These are phyloP conservation scores for Pochonia chlamydosporia DNA, from an alignment of 2,329 filamentous ascomycete genomes.

Conservation along the genomic window DNA sequence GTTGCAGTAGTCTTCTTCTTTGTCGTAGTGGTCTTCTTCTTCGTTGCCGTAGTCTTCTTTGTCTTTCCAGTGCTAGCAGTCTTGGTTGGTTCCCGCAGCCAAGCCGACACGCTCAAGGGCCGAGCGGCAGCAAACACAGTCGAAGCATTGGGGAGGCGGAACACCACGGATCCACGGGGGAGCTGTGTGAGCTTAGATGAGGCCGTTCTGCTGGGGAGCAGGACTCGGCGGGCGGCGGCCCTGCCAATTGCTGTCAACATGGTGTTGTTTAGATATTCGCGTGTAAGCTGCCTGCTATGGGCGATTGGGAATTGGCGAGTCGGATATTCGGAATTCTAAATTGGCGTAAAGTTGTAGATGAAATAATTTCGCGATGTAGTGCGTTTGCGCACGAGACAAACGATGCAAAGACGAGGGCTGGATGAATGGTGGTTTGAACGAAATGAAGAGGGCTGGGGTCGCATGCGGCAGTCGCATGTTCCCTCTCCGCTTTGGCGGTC, in stretches of 20 bases:
- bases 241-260: constrained; percentile 39
- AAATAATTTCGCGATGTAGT: neutral
- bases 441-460: constrained; percentile 11
- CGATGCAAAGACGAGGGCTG: neutral
- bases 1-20: constrained; percentile 39
- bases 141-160: constrained; percentile 4
- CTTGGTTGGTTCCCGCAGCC: constrained; percentile 19
- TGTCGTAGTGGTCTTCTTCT: constrained; percentile 17
- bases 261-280: constrained; percentile 11
- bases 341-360: neutral
- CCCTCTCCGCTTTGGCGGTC: neutral
- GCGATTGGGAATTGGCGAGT: neutral
- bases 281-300: neutral
- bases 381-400: neutral
- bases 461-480: constrained; percentile 4
- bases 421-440: constrained; percentile 9
- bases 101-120: constrained; percentile 22
- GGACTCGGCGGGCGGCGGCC: constrained; percentile 29
- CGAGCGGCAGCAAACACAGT: constrained; percentile 12
- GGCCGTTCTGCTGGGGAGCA: constrained; percentile 12
- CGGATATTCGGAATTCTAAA: neutral
- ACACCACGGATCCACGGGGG: neutral
- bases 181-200: constrained; percentile 16
- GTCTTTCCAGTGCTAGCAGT: constrained; percentile 13
- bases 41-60: constrained; percentile 12